Conservation (phyloP, 2,329 filamentous ascomycete genomes). For the Aspergillus sp. region DNA sequence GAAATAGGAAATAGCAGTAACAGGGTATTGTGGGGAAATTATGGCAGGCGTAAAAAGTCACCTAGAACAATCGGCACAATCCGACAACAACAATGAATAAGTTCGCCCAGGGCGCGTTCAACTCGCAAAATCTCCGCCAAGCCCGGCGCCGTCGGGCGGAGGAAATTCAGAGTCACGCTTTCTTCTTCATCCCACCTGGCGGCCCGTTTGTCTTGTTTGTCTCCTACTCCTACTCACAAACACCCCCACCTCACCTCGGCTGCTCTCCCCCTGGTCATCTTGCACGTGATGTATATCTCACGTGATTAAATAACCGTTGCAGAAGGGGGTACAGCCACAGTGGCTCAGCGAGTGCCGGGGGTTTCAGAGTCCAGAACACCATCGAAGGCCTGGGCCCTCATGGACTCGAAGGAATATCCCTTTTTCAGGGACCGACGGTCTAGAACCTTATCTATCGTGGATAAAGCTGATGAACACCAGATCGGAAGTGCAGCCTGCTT, state of each 20-base stretch:
- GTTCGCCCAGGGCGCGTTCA: not conserved
- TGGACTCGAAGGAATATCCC: constrained; percentile 23
- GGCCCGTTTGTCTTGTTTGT: constrained; percentile 26
- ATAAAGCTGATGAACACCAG: constrained; percentile 15
- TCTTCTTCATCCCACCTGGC: constrained; percentile 22
- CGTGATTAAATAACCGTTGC: constrained; percentile 3
- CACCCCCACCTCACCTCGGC: not conserved
- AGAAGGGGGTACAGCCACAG: constrained; percentile 13
- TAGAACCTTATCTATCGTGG: constrained; percentile 27
- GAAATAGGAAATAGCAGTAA: not conserved
- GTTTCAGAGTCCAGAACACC: constrained; percentile 33
- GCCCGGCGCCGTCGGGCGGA: constrained; percentile 15
- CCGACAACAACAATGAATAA: not conserved
- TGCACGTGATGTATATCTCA: not conserved
- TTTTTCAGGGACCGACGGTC: constrained; percentile 27
- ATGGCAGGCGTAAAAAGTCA: not conserved
- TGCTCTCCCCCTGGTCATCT: constrained; percentile 9
- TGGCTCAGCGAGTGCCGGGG: constrained; percentile 19
- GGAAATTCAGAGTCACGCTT: constrained; percentile 17
- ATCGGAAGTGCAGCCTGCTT: constrained; percentile 2
- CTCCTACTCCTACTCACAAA: not conserved
- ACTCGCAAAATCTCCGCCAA: constrained; percentile 36
- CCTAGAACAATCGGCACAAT: not conserved
- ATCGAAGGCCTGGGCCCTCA: constrained; percentile 32
- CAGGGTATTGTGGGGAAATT: not conserved